Evolutionary conservation across 169 alveolate genomes (phyloP), one percentile per base, ranked within the genome.

Genomic region (Plasmodium falciparum): DNA sequence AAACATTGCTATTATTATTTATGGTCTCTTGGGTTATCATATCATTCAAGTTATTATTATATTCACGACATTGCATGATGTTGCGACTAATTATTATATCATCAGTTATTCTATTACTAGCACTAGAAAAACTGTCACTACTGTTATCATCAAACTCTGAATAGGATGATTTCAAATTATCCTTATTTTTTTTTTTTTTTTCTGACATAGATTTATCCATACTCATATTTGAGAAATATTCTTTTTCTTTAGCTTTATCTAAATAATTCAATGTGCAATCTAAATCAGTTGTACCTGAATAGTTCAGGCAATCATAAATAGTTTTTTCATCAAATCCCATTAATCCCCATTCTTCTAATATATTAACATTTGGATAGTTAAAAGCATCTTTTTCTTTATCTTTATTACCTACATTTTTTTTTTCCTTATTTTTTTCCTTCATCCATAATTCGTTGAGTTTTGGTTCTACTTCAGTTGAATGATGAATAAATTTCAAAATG

Each of bases 271-370:
- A 56, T n/a, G 91, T 83, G 26, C 75, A 69, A 17, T 72, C 74
- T 6, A 86, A 33, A 39, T 86, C 88, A 2, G 88, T 86, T 17
- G 92, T 86, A 5, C 92, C 92, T 3, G 92, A 86, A 73, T 62
- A 86, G 20, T 86, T 86, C 7, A 86, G 45, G 17, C 75, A 86
- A 22, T 86, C 76, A 50, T 73, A 47, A 49, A 73, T 70, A 13
- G 74, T 70, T 71, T 70, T 72, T 62, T 72, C 70, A 54, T 86
- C 92, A 72, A 86, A 86, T 15, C 92, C 92, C 88, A 86, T 71
- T 29, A 47, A 12, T 17, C 20, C 61, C 76, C 73, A 72, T 24
- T 72, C 92, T 39, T 86, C 73, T 39, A 86, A 47, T 29, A 86
- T 71, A 52, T 72, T 50, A 11, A 86, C 71, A 72, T 72, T 66